Evolutionary conservation across 2,329 filamentous ascomycete genomes (phyloP), one percentile per base, ranked within the genome.

Genomic region (Fusarium sp.): DNA sequence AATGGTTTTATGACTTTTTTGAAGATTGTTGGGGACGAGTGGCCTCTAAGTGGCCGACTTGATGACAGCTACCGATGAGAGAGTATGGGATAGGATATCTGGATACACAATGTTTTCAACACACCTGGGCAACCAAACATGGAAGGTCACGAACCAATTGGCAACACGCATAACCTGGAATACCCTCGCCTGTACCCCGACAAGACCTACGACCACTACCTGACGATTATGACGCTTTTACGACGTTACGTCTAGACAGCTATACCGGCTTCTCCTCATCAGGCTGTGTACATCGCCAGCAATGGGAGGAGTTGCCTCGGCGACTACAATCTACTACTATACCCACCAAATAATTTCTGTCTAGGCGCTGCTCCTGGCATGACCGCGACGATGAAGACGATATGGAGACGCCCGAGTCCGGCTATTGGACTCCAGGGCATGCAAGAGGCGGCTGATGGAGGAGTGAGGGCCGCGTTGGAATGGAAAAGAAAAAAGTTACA

Each of bases 211-310:
- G 76, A 79, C 75, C 75, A 78, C 73, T 78, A 77, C 78, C 80
- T 82, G 80, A 82, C 80, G 80, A 82, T 81, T 78, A 82, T 79
- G 80, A 82, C 79, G 79, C 78, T 81, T 81, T 82, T 78, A 82
- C 78, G 81, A 82, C 78, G 77, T 81, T 78, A 82, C 78, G 80
- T 82, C 80, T 82, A 82, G 81, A 82, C 80, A 81, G 79, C 78
- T 78, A 78, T 75, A 77, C 75, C 75, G 72, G 75, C 78, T 74
- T 74, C 67, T 76, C 68, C 71, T 74, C 69, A 68, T 69, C 68
- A 74, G 72, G 69, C 75, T 75, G 75, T 76, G 69, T 72, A 72
- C 71, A 69, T 64, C 69, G 71, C 69, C 74, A 72, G 75, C 76
- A 61, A 74, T 73, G 73, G 72, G 67, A 68, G 71, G 73, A 72